A percentile compares a stretch with the other conserved stretches of the same genome.
Conservation (phyloP, 805 yeast genomes). For the Candida saitoana region DNA sequence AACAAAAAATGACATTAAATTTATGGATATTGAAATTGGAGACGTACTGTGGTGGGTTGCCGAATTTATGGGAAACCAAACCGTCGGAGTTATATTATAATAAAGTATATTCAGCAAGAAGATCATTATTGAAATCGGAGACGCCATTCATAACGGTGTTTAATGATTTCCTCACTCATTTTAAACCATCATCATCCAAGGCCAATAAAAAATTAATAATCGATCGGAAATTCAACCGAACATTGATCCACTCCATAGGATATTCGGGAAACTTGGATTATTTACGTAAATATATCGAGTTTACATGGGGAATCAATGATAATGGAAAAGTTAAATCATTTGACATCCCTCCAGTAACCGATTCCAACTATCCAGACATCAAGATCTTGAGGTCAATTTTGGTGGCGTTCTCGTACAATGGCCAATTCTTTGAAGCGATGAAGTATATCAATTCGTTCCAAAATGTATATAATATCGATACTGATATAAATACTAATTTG, state of each 20-base stretch:
- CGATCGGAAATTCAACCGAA: conserved; percentile 19
- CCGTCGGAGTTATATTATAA: conserved; percentile 14
- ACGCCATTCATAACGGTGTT: conserved; percentile 19
- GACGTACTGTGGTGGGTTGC: conserved; percentile 29
- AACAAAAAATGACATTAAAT: conserved; percentile 22
- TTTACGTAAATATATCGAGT: conserved; percentile 22
- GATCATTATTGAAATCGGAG: conserved; percentile 15
- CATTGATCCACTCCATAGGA: conserved; percentile 33
- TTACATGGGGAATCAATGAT: conserved; percentile 28
- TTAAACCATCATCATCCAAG: not conserved
- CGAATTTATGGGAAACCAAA: conserved; percentile 27
- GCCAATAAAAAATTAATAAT: conserved; percentile 8
- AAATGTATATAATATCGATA: conserved; percentile 20
- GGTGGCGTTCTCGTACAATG: conserved; percentile 30
- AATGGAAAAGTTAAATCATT: conserved; percentile 16
- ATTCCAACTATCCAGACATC: conserved; percentile 22
- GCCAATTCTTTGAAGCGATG: conserved; percentile 28
- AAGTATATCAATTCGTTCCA: conserved; percentile 34
- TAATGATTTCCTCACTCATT: conserved; percentile 17
- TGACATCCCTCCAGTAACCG: conserved; percentile 7
- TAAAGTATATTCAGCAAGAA: conserved; percentile 16
- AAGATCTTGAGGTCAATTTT: conserved; percentile 26
- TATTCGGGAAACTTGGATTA: conserved; percentile 18
- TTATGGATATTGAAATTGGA: conserved; percentile 36
- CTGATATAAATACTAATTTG: conserved; percentile 16